Conservation (phyloP, 225 moss, liverwort and hornwort genomes). For the Antitrichia curtipendula region DNA sequence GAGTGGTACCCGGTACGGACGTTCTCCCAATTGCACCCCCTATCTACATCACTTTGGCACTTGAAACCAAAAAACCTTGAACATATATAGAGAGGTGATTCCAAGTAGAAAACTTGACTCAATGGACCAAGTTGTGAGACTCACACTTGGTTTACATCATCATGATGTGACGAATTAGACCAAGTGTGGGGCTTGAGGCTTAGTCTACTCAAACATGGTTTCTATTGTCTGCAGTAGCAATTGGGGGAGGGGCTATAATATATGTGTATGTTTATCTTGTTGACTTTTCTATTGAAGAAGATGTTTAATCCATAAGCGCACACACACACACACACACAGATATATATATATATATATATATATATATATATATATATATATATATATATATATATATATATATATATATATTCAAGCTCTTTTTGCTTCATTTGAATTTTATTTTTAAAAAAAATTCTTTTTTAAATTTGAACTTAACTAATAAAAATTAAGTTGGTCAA, state of each 20-base stretch:
- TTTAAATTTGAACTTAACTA: not conserved
- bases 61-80: no score
- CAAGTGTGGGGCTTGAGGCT: accelerated
- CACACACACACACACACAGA: no score
- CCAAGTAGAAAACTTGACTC: no score
- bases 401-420: not conserved
- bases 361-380: not conserved
- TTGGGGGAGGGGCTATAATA: no score
- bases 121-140: not conserved
- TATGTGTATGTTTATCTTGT: no score
- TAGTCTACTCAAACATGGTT: no score
- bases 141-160: accelerated
- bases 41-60: not conserved
- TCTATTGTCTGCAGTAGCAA: not conserved
- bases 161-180: no score
- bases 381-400: not conserved
- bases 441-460: no score
- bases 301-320: not conserved
- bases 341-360: not conserved
- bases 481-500: not conserved
- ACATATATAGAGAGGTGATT: no score
- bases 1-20: no score
- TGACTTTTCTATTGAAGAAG: no score
- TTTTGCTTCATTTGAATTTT: not conserved
- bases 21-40: not conserved